These are phyloP conservation scores for Xylariaceae sp. DNA, from an alignment of 2,329 filamentous ascomycete genomes.

Conservation along the genomic window DNA sequence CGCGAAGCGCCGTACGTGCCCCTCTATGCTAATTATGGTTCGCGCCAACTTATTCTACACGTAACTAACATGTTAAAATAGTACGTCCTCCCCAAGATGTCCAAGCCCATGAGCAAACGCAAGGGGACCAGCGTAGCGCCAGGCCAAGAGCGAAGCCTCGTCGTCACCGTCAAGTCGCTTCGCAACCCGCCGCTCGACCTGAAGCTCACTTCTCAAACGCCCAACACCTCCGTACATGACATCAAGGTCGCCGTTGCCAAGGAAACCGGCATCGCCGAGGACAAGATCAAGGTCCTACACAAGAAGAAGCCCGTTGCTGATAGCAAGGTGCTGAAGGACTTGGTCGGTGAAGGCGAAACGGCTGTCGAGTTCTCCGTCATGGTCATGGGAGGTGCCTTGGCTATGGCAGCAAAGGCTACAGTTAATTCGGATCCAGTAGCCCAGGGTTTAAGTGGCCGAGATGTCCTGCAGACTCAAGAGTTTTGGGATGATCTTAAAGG, in stretches of 20 bases:
- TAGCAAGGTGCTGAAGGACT: slow-evolving; percentile 69
- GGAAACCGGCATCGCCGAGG: slow-evolving; percentile 58
- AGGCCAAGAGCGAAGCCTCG: slow-evolving; percentile 48
- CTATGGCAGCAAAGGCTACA: slow-evolving; percentile 33
- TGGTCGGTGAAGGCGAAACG: slow-evolving; percentile 50
- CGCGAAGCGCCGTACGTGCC: slow-evolving; percentile 65
- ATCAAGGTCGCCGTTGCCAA: slow-evolving; percentile 66
- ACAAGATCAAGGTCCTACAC: slow-evolving; percentile 79
- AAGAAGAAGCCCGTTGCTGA: slow-evolving; percentile 83
- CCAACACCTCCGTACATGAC: slow-evolving; percentile 70
- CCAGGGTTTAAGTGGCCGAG: slow-evolving; percentile 50
- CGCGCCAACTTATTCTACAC: background rate
- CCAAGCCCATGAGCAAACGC: slow-evolving; percentile 49
- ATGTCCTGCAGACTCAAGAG: slow-evolving; percentile 60
- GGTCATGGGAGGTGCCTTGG: slow-evolving; percentile 68
- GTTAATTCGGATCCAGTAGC: slow-evolving; percentile 42
- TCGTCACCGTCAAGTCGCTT: slow-evolving; percentile 66
- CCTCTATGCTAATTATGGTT: background rate
- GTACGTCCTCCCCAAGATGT: slow-evolving; percentile 68
- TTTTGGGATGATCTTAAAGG: slow-evolving; percentile 86
- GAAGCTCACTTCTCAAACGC: slow-evolving; percentile 55
- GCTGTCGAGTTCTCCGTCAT: slow-evolving; percentile 77
- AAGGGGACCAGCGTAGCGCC: slow-evolving; percentile 38
- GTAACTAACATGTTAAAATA: slow-evolving; percentile 31
- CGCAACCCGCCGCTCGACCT: slow-evolving; percentile 69